Conservation (phyloP, 2,329 filamentous ascomycete genomes). For the Gnomoniopsis smithogilvyi region DNA sequence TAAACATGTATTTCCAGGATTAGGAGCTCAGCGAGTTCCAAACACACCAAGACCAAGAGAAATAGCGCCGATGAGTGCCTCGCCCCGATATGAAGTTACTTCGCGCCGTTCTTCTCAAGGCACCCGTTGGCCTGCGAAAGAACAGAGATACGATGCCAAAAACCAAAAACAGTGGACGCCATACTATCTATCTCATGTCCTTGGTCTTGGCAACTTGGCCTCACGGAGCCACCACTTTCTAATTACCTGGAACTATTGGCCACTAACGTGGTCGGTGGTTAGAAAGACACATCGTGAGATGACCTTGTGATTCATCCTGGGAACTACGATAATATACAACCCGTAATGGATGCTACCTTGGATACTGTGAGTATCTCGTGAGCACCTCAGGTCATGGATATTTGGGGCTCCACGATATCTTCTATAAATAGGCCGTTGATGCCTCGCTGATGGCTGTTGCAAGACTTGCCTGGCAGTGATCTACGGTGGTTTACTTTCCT, state of each 20-base stretch:
- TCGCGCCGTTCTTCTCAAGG: constrained; percentile 18
- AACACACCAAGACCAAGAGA: background rate
- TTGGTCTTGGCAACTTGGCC: constrained; percentile 1
- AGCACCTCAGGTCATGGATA: no score
- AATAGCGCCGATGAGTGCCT: background rate
- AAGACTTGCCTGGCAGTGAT: no score
- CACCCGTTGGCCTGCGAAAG: background rate
- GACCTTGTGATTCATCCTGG: background rate
- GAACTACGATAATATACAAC: background rate
- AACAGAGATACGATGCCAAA: background rate
- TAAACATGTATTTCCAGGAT: constrained; percentile 37
- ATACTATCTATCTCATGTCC: background rate
- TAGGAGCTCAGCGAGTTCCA: background rate
- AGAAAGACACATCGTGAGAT: background rate
- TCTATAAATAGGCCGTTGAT: no score
- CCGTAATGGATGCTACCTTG: no score
- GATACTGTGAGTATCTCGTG: no score
- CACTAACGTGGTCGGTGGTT: background rate
- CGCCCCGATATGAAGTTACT: constrained; percentile 12
- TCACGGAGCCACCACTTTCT: constrained; percentile 7
- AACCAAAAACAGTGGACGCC: background rate
- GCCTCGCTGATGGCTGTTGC: no score
- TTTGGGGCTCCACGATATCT: no score
- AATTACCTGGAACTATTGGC: background rate
- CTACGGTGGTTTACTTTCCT: no score